Base-by-base conservation (phyloP, 2,329 filamentous ascomycete genomes). In the Macrophomina pseudophaseolina region DNA sequence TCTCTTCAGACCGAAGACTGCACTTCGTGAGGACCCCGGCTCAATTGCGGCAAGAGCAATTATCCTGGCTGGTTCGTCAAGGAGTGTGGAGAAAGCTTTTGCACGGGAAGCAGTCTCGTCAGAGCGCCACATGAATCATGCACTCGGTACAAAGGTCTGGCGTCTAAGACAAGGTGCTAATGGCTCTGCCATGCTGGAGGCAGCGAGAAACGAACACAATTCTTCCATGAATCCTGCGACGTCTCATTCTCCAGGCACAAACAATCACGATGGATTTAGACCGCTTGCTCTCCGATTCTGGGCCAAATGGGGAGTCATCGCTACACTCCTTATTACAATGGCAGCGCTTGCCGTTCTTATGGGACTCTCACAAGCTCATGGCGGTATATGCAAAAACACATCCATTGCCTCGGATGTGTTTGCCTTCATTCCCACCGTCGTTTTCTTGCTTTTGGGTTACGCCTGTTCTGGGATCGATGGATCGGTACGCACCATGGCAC, bases 381-480 rank as follows among this genome's bases (percentile, higher is more conserved):
- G 51, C 23, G 64, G 64, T 23, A 49, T 65, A 16, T 65, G 64
- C 64, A 18, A 18, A 4, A 40, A 59, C 5, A 58, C 64, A 3
- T 12, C 30, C 1, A 4, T 18, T 9, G 52, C 53, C 2, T 59
- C 64, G 4, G 30, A 65, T 8, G 64, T 52, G 7, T 60, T 66
- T 33, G 53, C 64, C 6, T 66, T 62, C n/a, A 35, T 52, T 1
- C 54, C 64, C 0, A 66, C 64, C 2, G 35, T 62, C 14, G 23
- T 66, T 0, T 30, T 66, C 2, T 42, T 66, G 14, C 33, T 66
- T 9, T 7, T 66, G 64, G 64, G 64, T 1, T 66, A 66, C 32
- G 54, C 56, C 2, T 60, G 44, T 6, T 60, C 54, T 1, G 64
- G 64, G 2, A 46, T 62, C 18, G 53, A 66, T 33, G 46, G 44